Base-by-base conservation (phyloP, 2,329 filamentous ascomycete genomes). In the Aspergillus neotritici region DNA sequence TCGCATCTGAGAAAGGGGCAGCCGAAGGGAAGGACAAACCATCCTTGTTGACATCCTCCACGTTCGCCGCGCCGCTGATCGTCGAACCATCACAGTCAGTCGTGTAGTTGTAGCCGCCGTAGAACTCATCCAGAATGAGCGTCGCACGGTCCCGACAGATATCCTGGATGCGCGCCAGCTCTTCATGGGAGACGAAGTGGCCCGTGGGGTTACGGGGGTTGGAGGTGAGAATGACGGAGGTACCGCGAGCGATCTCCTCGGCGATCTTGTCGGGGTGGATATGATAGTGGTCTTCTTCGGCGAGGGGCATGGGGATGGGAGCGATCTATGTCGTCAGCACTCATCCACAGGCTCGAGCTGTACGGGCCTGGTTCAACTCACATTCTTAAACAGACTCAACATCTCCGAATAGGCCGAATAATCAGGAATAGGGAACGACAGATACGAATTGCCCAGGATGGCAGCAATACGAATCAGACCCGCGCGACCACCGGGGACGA, bases 331-430 rank as follows among this genome's bases (percentile, higher is more conserved):
- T 14, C 6, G n/a, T 35, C 8, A 13, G 15, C 30, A 6, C 12
- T 21, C 32, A n/a, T n/a, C n/a, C n/a, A 13, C 17, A 34, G 3
- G 5, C 13, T 34, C n/a, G 4, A 34, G 5, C 32, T 3, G 4
- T 12, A 34, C n/a, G 7, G 8, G 32, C 9, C 17, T 17, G 21
- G 5, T 21, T 4, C 31, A 6, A 56, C 63, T 46, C 41, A 69
- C 66, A 67, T 95, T 95, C 71, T 87, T 89, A 78, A 97, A 96
- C 46, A 96, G 74, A 45, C 84, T 88, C 71, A 96, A 71, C 90
- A 97, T 96, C 74, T 96, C 90, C 62, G 94, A 95, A 75, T 97
- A 97, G 2, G 91, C 91, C 3, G 90, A 95, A 71, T 96, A 96
- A 66, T 96, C 86, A 35, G 87, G 87, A 62, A 94, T 87, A 69